A percentile compares a stretch with the other conserved stretches of the same genome.
phyloP scores from a whole-genome alignment of 2,329 filamentous ascomycete species.

The Pyricularia grisea region DNA sequence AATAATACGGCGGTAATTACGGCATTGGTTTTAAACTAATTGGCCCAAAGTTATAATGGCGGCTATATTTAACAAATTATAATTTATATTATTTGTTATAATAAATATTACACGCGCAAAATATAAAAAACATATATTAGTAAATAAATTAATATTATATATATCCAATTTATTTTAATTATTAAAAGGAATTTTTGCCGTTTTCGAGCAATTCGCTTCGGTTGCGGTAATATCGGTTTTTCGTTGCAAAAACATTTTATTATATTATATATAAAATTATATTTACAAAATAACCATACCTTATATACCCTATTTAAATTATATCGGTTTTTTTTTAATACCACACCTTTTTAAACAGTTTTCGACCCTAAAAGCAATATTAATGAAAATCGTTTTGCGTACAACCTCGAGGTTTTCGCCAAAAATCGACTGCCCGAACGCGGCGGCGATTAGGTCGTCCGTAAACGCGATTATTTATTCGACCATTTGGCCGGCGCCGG shows the following conservation, averaged over 20 bases:
- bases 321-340: background rate
- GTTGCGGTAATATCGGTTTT: background rate
- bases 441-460: constrained; percentile 33
- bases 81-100: no score
- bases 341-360: constrained; percentile 9
- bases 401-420: constrained; percentile 23
- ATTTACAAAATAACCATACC: background rate
- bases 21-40: background rate
- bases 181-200: background rate
- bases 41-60: background rate
- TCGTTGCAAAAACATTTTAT: background rate
- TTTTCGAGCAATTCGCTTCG: background rate
- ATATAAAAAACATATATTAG: background rate
- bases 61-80: background rate
- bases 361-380: constrained; percentile 10
- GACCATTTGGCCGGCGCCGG: constrained; percentile 39
- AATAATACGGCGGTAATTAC: background rate
- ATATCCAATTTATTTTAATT: background rate
- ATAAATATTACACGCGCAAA: background rate
- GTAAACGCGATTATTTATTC: constrained; percentile 39
- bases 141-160: background rate
- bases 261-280: background rate
- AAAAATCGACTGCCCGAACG: constrained; percentile 33
- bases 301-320: background rate
- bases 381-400: constrained; percentile 9